Evolutionary conservation across 331 rosid genomes (phyloP).

Genomic region (Quercus tomentella): DNA sequence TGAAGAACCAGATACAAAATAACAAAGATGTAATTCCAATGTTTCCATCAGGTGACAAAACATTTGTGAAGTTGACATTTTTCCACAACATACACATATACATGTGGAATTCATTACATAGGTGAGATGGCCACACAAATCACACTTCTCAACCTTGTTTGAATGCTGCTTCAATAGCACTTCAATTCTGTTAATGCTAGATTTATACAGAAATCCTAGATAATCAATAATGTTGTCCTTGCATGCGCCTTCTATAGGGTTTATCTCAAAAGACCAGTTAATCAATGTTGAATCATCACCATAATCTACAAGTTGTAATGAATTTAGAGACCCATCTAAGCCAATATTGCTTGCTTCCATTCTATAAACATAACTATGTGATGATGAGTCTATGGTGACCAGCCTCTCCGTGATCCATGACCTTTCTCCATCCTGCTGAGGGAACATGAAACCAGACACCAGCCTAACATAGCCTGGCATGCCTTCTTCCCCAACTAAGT

Average conservation of each 20-base stretch:
- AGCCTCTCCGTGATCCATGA: slow-evolving; percentile 85
- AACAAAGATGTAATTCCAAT: no score
- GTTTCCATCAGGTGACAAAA: no score
- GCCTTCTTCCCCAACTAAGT: no score
- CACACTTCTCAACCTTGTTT: no score
- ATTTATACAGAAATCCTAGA: no score
- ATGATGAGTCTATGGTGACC: slow-evolving; percentile 46
- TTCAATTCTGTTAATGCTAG: no score
- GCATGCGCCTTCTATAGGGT: no score
- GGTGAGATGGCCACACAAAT: no score
- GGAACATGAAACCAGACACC: slow-evolving; percentile 83
- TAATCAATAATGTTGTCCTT: no score
- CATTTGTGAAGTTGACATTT: not conserved
- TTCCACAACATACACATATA: not conserved
- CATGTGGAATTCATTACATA: slow-evolving; percentile 19
- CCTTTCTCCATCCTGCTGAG: slow-evolving; percentile 69
- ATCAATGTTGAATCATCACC: slow-evolving; percentile 60
- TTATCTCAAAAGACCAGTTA: no score
- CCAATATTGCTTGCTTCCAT: slow-evolving; percentile 83
- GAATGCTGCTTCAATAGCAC: no score
- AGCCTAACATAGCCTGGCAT: slow-evolving; percentile 50
- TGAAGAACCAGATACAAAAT: not conserved
- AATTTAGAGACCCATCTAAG: slow-evolving; percentile 65
- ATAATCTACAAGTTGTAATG: slow-evolving; percentile 52
- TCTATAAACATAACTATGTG: slow-evolving; percentile 47